Evolutionary conservation across 2,329 filamentous ascomycete genomes (phyloP).

Genomic region (Chaetomium sp.): DNA sequence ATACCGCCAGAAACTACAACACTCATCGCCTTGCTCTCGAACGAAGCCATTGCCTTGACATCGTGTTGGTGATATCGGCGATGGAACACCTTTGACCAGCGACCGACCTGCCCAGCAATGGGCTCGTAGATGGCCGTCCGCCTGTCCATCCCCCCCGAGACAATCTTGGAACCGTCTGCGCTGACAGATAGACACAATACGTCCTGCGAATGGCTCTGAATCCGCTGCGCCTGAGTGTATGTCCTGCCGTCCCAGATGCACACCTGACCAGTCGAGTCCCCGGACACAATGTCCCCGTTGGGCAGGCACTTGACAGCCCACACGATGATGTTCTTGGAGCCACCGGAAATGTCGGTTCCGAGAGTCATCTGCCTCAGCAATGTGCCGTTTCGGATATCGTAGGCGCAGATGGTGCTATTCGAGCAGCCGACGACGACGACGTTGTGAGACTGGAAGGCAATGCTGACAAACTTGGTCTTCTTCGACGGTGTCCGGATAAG

Average conservation of each 20-base stretch:
- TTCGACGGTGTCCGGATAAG: constrained; percentile 77
- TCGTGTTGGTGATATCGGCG: constrained; percentile 89
- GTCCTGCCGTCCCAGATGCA: constrained; percentile 93
- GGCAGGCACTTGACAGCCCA: constrained; percentile 91
- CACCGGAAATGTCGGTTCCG: constrained; percentile 74
- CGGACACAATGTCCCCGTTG: constrained; percentile 88
- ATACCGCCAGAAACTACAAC: constrained; percentile 88
- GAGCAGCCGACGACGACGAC: constrained; percentile 87
- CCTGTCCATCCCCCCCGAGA: constrained; percentile 91
- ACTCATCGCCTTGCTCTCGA: constrained; percentile 80
- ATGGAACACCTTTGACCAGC: constrained; percentile 87
- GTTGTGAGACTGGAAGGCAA: constrained; percentile 84
- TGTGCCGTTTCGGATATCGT: constrained; percentile 78
- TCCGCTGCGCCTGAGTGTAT: constrained; percentile 82
- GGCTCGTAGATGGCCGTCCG: constrained; percentile 81
- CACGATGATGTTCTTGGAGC: constrained; percentile 82
- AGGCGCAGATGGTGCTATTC: constrained; percentile 92
- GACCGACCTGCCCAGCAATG: constrained; percentile 58
- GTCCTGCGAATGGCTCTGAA: constrained; percentile 87
- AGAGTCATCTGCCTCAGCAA: constrained; percentile 81
- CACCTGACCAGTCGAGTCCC: constrained; percentile 91
- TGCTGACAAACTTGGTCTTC: constrained; percentile 85
- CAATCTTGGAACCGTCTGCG: constrained; percentile 75
- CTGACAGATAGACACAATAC: constrained; percentile 85
- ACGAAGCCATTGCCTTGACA: constrained; percentile 90